A percentile compares a stretch with the other conserved stretches of the same genome.
Conservation (phyloP, 306 rosid species). For the Ceratonia siliqua region DNA sequence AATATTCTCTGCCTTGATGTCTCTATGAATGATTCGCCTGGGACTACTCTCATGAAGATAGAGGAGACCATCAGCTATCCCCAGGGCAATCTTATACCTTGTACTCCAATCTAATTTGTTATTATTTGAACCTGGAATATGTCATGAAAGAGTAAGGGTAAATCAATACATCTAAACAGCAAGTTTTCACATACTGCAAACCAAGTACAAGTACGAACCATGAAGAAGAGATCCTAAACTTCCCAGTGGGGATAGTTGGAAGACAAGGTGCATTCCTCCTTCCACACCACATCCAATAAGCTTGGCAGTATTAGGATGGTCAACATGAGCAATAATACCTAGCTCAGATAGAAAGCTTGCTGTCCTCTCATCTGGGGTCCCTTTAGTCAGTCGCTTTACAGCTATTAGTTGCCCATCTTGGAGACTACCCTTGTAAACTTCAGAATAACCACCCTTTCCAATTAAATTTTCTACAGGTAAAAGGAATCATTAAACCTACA, state of each 20-base stretch:
- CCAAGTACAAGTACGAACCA: constrained; percentile 44
- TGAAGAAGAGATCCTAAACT: constrained; percentile 78
- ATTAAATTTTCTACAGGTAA: constrained; percentile 58
- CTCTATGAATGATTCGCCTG: constrained; percentile 81
- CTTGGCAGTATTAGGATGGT: constrained; percentile 78
- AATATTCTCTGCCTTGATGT: constrained; percentile 78
- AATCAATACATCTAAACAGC: constrained; percentile 15
- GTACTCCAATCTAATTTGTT: constrained; percentile 61
- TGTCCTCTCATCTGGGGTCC: constrained; percentile 59
- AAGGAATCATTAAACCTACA: constrained; percentile 18
- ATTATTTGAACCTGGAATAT: constrained; percentile 50
- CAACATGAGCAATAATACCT: constrained; percentile 69
- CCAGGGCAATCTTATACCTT: constrained; percentile 67
- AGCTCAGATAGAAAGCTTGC: constrained; percentile 70
- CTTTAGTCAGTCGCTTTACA: constrained; percentile 60
- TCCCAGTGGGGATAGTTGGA: constrained; percentile 66
- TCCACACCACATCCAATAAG: constrained; percentile 74
- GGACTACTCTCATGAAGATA: constrained; percentile 81
- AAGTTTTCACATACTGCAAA: constrained; percentile 3
- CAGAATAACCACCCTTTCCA: constrained; percentile 79
- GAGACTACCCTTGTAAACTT: constrained; percentile 72
- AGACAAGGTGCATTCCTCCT: constrained; percentile 73
- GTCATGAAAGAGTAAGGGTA: constrained; percentile 6
- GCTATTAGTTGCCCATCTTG: constrained; percentile 70
- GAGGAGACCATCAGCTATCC: constrained; percentile 71